These are phyloP conservation scores for Endogone sp. DNA, from an alignment of 192 early-diverging fungal species.

Conservation along the genomic window DNA sequence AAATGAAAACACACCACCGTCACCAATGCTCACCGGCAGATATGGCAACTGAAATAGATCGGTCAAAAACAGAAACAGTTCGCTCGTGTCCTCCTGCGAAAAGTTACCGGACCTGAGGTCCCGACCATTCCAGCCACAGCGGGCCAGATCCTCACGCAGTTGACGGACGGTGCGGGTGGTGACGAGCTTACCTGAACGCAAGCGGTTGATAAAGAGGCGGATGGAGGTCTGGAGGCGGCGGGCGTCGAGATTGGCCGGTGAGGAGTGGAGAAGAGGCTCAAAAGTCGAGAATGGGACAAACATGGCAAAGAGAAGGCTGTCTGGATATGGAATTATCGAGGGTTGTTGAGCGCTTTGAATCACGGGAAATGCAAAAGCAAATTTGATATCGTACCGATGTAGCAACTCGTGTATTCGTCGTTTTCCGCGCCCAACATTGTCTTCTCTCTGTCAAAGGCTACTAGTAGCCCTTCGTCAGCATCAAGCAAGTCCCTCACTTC, in stretches of 20 bases:
- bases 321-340: conserved; percentile 24
- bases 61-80: conserved; percentile 66
- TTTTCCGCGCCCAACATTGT: conserved; percentile 54
- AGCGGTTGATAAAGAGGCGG: conserved; percentile 51
- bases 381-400: conserved; percentile 39
- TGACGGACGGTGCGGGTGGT: conserved; percentile 44
- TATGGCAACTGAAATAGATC: conserved; percentile 62
- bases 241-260: conserved; percentile 33
- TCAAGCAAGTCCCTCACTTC: conserved; percentile 25
- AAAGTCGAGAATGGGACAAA: conserved; percentile 54
- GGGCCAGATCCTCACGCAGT: conserved; percentile 43
- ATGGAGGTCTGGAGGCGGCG: conserved; percentile 49
- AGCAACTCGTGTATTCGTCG: conserved; percentile 58
- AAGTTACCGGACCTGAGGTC: conserved; percentile 5
- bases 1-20: neutral
- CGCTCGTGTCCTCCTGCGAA: conserved; percentile 64
- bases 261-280: conserved; percentile 52
- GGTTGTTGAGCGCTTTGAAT: too few relatives aligned
- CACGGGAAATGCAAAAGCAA: too few relatives aligned
- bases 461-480: conserved; percentile 29
- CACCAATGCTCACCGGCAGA: conserved; percentile 58
- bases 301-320: conserved; percentile 62
- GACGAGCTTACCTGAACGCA: conserved; percentile 58
- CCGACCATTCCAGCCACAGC: conserved; percentile 44
- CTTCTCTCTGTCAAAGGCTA: conserved; percentile 13